phyloP scores from a whole-genome alignment of 352 stramenopile species.

The Pythium aristosporum region DNA sequence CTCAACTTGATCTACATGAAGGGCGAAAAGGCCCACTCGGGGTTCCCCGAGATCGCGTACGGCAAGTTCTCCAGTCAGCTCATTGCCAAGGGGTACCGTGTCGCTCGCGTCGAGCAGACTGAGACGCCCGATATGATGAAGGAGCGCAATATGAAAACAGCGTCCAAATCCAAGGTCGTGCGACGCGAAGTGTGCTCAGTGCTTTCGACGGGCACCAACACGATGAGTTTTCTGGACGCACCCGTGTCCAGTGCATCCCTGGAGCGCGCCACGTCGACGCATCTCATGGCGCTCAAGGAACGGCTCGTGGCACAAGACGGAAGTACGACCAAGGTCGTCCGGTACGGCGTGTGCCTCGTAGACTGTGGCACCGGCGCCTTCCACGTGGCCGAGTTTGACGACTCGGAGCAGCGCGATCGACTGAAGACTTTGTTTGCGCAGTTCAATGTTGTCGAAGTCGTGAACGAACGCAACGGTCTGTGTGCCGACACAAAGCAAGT shows the following conservation, averaged over 20 bases:
- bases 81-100: conserved; percentile 95
- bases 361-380: conserved; percentile 93
- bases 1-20: conserved; percentile 99
- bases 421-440: conserved; percentile 95
- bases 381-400: conserved; percentile 96
- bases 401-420: conserved; percentile 93
- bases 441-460: conserved; percentile 83
- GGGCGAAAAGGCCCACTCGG: conserved; percentile 95
- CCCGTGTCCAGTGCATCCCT: conserved; percentile 46
- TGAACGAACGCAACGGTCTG: conserved; percentile 70
- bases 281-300: conserved; percentile 76
- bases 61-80: conserved; percentile 95
- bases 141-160: conserved; percentile 81
- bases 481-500: conserved; percentile 67
- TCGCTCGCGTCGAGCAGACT: conserved; percentile 98
- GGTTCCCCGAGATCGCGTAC: conserved; percentile 98
- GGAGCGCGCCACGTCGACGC: conserved; percentile 41
- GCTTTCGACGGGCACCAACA: conserved; percentile 95
- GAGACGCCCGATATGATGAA: conserved; percentile 98
- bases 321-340: conserved; percentile 34
- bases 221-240: conserved; percentile 93
- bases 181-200: conserved; percentile 95
- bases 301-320: conserved; percentile 43
- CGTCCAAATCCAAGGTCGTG: conserved; percentile 88
- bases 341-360: conserved; percentile 94